Conservation (phyloP, 148 eudicot species). For the Vaccinium corymbosum region DNA sequence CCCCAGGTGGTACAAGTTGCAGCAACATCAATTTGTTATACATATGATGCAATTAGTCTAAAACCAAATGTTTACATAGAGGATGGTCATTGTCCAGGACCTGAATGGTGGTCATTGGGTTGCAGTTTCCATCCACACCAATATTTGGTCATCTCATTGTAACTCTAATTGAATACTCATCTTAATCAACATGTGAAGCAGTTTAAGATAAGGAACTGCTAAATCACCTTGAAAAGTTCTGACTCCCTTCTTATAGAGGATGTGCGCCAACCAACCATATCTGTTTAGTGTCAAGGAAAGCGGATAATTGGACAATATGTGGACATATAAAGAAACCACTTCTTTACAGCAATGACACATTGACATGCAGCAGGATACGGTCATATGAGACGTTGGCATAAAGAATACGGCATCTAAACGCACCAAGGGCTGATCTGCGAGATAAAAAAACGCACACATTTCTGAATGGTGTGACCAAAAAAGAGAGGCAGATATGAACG, state of each 20-base stretch:
- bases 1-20: not conserved
- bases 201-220: not conserved
- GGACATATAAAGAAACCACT: conserved; percentile 1
- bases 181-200: not conserved
- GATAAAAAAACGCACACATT: conserved; percentile 19
- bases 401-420: conserved; percentile 77
- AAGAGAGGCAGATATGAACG: not conserved
- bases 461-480: conserved; percentile 10
- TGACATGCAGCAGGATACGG: conserved; percentile 66
- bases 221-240: conserved; percentile 74
- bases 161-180: not conserved
- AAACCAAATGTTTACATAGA: not conserved
- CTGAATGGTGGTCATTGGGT: not conserved
- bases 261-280: conserved; percentile 99
- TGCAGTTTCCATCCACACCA: not conserved
- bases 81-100: not conserved
- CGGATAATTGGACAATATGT: conserved; percentile 8
- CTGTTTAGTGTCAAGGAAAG: conserved; percentile 48
- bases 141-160: not conserved
- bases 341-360: not conserved
- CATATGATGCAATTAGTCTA: not conserved
- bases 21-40: not conserved
- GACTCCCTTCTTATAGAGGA: conserved; percentile 91
- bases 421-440: conserved; percentile 88
- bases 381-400: conserved; percentile 92